phyloP scores from a whole-genome alignment of 2,329 filamentous ascomycete species.

The Pyrenophora graminea region DNA sequence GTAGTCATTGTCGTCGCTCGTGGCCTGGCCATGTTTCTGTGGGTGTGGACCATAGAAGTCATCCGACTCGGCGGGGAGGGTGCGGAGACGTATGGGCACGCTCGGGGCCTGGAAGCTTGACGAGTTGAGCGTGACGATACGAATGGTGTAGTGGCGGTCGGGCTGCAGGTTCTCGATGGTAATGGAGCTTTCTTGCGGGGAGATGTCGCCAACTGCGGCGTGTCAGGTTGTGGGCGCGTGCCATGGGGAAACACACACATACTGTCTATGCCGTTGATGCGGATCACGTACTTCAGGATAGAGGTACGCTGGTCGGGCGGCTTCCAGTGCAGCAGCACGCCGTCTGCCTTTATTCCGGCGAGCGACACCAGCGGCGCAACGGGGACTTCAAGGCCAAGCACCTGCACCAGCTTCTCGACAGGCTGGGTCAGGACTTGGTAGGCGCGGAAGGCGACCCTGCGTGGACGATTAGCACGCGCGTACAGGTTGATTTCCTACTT shows the following conservation, averaged over 20 bases:
- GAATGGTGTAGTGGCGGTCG: constrained; percentile 88
- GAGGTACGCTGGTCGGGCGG: constrained; percentile 67
- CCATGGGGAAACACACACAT: constrained; percentile 37
- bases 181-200: constrained; percentile 80
- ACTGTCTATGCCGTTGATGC: constrained; percentile 93
- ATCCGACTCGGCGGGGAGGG: constrained; percentile 53
- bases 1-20: constrained; percentile 48
- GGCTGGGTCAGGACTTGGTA: constrained; percentile 89
- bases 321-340: constrained; percentile 90
- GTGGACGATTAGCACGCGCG: background rate
- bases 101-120: constrained; percentile 94
- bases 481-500: background rate
- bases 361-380: constrained; percentile 87
- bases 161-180: constrained; percentile 87
- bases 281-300: constrained; percentile 85
- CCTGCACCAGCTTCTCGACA: constrained; percentile 85
- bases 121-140: constrained; percentile 86
- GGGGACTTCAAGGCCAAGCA: constrained; percentile 92
- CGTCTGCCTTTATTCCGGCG: constrained; percentile 83
- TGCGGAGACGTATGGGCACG: constrained; percentile 80
- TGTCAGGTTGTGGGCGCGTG: constrained; percentile 15
- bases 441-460: constrained; percentile 80
- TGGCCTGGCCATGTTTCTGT: constrained; percentile 50
- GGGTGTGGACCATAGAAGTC: constrained; percentile 57
- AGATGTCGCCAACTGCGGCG: constrained; percentile 77